Percentiles rank a stretch among this genome's conserved stretches.
These are phyloP conservation scores for Naumovozyma dairenensis DNA, from an alignment of 805 yeast species.

Conservation along the genomic window DNA sequence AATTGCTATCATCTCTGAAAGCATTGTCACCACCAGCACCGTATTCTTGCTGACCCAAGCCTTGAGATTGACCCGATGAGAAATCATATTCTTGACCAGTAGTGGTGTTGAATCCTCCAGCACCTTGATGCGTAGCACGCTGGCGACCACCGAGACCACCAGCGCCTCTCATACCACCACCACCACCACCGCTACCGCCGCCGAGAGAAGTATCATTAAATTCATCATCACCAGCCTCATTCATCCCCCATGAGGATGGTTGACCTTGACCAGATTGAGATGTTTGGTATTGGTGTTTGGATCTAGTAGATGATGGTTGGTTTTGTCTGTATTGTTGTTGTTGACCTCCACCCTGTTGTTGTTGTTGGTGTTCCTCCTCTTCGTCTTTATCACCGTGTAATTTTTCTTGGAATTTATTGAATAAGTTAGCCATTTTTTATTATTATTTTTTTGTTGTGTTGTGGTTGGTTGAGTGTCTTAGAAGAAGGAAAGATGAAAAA, in stretches of 20 bases:
- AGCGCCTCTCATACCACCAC: background rate
- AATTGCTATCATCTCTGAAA: background rate
- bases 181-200: background rate
- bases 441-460: background rate
- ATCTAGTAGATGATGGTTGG: slow-evolving; percentile 4
- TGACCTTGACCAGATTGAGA: slow-evolving; percentile 1
- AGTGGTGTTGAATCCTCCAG: background rate
- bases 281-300: background rate
- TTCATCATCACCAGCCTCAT: slow-evolving; percentile 3
- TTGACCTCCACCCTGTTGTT: slow-evolving; percentile 3
- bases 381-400: slow-evolving; percentile 19
- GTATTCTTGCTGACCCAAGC: background rate
- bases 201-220: background rate
- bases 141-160: background rate
- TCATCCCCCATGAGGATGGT: slow-evolving; percentile 8
- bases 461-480: too few relatives aligned
- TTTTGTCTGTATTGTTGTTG: slow-evolving; percentile 6
- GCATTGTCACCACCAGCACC: background rate
- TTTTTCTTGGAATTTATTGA: slow-evolving; percentile 27
- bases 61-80: too few relatives aligned
- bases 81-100: background rate
- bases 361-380: slow-evolving; percentile 5
- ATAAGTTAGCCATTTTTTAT: slow-evolving; percentile 22
- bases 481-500: too few relatives aligned
- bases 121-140: background rate